A percentile compares a stretch with the other conserved stretches of the same genome.
phyloP scores from a whole-genome alignment of 768 basidiomycete genomes.

The Lanmaoa rubissima region DNA sequence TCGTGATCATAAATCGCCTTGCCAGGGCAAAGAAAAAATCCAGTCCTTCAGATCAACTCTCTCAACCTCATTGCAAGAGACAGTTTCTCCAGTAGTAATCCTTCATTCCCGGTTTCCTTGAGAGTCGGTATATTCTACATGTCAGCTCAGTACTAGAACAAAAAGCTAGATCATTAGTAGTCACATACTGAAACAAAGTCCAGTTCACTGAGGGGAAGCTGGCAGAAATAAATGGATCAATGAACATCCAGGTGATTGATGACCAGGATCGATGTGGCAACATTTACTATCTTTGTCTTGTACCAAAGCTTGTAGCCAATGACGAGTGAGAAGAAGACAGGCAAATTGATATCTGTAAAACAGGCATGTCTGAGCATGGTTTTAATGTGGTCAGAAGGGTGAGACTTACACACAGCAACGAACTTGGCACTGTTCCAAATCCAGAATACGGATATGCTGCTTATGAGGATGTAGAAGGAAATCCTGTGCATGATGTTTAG shows the following conservation, averaged over 20 bases:
- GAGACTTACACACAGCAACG: slow-evolving; percentile 39
- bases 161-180: not conserved
- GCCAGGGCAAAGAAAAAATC: not conserved
- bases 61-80: not conserved
- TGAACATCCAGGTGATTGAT: not conserved
- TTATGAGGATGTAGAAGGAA: slow-evolving; percentile 55
- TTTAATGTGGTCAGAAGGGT: not conserved
- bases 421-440: slow-evolving; percentile 54
- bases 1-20: not conserved
- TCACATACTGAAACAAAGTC: slow-evolving; percentile 63
- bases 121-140: slow-evolving; percentile 60
- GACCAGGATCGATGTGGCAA: not conserved
- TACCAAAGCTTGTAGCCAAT: slow-evolving; percentile 41
- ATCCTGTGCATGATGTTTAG: slow-evolving; percentile 8
- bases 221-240: not conserved
- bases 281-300: slow-evolving; percentile 23
- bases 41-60: slow-evolving; percentile 8
- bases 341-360: slow-evolving; percentile 36
- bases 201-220: slow-evolving; percentile 45
- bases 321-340: slow-evolving; percentile 45
- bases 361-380: not conserved
- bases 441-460: slow-evolving; percentile 62
- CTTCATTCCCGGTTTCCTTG: slow-evolving; percentile 60
- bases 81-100: slow-evolving; percentile 8
- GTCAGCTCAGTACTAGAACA: not conserved